Evolutionary conservation across 306 rosid species (phyloP).

Genomic region (Pachyrhizus erosus): DNA sequence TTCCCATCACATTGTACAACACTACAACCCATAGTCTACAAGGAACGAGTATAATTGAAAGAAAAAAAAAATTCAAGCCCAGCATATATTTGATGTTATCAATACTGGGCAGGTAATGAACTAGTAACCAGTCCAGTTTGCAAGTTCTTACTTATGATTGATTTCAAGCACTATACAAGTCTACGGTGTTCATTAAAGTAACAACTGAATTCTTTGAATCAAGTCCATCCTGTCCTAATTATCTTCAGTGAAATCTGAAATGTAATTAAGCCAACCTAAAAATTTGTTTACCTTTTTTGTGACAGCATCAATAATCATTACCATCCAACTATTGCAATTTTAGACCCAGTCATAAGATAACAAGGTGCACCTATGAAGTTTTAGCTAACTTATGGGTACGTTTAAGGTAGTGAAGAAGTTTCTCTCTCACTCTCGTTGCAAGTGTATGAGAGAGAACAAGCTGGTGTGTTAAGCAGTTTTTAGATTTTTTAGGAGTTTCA

Average conservation of each 20-base stretch:
- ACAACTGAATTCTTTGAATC: neutral
- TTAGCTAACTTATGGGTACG: neutral
- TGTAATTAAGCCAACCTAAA: neutral
- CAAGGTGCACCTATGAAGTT: neutral
- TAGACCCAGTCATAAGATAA: neutral
- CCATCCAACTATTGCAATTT: neutral
- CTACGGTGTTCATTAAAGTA: neutral
- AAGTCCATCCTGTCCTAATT: neutral
- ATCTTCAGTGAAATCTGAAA: neutral
- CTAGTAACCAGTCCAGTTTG: constrained; percentile 1
- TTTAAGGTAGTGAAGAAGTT: constrained; percentile 10
- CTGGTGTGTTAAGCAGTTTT: neutral
- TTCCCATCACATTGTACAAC: neutral
- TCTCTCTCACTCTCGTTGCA: neutral
- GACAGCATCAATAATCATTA: constrained; percentile 5
- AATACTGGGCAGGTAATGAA: neutral
- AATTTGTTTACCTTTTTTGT: too few relatives aligned
- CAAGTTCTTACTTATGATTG: neutral
- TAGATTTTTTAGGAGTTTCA: neutral
- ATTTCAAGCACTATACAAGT: neutral
- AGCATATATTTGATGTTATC: constrained; percentile 13
- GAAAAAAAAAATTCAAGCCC: neutral
- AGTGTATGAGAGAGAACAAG: neutral
- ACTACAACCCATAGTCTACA: neutral
- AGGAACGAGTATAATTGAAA: neutral